These are phyloP conservation scores for Colletotrichum camelliae DNA, from an alignment of 2,329 filamentous ascomycete genomes.

Conservation along the genomic window DNA sequence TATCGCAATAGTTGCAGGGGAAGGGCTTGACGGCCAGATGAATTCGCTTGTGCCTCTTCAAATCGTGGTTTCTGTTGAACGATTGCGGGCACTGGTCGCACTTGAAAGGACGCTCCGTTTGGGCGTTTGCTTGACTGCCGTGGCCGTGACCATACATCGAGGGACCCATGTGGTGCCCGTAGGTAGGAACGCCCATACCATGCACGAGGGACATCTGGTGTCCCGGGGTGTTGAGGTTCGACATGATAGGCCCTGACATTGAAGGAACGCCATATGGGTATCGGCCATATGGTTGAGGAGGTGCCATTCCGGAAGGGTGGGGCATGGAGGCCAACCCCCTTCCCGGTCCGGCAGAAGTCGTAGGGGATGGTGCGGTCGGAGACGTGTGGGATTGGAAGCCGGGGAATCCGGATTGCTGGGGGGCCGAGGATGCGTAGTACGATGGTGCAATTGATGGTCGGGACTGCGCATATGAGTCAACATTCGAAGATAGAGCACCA, in stretches of 20 bases:
- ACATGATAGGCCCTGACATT: slow-evolving; percentile 72
- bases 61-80: slow-evolving; percentile 95
- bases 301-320: slow-evolving; percentile 38
- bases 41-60: slow-evolving; percentile 95
- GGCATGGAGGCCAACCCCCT: slow-evolving; percentile 41
- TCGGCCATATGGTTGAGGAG: slow-evolving; percentile 55
- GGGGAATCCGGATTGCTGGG: slow-evolving; percentile 51
- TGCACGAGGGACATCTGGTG: slow-evolving; percentile 75
- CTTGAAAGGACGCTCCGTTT: slow-evolving; percentile 87
- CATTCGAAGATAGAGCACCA: slow-evolving; percentile 58
- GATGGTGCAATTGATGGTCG: slow-evolving; percentile 63
- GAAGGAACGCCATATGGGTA: slow-evolving; percentile 28
- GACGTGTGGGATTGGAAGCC: slow-evolving; percentile 48
- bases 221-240: slow-evolving; percentile 78
- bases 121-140: slow-evolving; percentile 51
- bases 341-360: slow-evolving; percentile 39
- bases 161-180: slow-evolving; percentile 54
- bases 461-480: slow-evolving; percentile 57
- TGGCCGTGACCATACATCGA: slow-evolving; percentile 65
- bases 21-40: slow-evolving; percentile 96
- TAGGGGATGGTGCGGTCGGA: slow-evolving; percentile 49
- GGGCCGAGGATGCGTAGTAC: slow-evolving; percentile 62
- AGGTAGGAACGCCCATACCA: slow-evolving; percentile 50
- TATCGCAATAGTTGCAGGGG: slow-evolving; percentile 89
- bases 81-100: slow-evolving; percentile 92